Evolutionary conservation across 169 alveolate genomes (phyloP).

Genomic region (Plasmodium falciparum): DNA sequence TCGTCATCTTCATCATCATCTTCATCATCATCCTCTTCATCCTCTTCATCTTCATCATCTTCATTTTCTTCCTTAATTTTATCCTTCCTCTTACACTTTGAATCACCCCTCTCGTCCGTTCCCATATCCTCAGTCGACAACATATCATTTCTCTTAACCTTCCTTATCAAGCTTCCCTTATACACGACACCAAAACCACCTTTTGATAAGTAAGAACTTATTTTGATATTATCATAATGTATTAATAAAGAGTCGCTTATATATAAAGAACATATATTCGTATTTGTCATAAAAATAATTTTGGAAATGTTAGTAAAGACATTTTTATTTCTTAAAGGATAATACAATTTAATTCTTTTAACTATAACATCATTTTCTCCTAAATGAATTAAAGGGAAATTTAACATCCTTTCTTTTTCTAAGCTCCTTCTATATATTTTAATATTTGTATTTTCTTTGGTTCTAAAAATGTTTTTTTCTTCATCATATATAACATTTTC

Average conservation of each 20-base stretch:
- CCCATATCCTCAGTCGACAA: not conserved
- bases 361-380: conserved; percentile 70
- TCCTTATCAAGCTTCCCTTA: conserved; percentile 31
- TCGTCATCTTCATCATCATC: conserved; percentile 1
- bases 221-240: conserved; percentile 48
- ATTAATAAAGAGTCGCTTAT: conserved; percentile 28
- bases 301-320: conserved; percentile 55
- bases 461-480: conserved; percentile 48
- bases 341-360: conserved; percentile 52
- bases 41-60: not conserved
- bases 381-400: conserved; percentile 56
- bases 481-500: conserved; percentile 67
- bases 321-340: conserved; percentile 53
- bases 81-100: not conserved
- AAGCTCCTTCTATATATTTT: conserved; percentile 59
- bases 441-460: conserved; percentile 66
- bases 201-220: conserved; percentile 44
- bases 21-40: not conserved
- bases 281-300: conserved; percentile 60
- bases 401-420: conserved; percentile 48
- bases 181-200: conserved; percentile 74
- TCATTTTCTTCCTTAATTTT: not conserved
- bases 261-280: conserved; percentile 55
- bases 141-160: conserved; percentile 17
- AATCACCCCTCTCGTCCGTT: not conserved